These are phyloP conservation scores for Hansenula lynferdii DNA, from an alignment of 1,139 yeast genomes.

Conservation along the genomic window DNA sequence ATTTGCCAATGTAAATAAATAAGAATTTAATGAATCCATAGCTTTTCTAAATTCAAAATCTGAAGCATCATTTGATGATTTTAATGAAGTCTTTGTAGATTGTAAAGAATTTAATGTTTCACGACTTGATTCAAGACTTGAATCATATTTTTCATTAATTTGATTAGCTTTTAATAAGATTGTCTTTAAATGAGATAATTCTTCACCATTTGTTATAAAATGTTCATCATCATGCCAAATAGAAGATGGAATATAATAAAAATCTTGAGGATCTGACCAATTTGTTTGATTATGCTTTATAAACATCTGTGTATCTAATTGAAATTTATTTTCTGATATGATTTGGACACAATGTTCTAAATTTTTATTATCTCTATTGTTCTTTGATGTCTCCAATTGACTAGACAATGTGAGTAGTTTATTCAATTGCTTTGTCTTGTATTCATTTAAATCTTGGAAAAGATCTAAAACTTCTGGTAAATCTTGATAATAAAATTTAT, in stretches of 20 bases:
- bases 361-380: conserved; percentile 47
- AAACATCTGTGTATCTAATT: conserved; percentile 84
- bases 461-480: conserved; percentile 88
- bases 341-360: conserved; percentile 52
- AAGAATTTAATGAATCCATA: conserved; percentile 47
- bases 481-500: conserved; percentile 90
- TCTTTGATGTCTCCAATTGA: conserved; percentile 53
- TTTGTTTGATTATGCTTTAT: conserved; percentile 73
- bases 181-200: conserved; percentile 61
- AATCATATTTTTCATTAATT: conserved; percentile 37
- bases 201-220: conserved; percentile 56
- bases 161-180: conserved; percentile 46
- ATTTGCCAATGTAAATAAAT: conserved; percentile 51
- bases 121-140: conserved; percentile 29
- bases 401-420: conserved; percentile 63
- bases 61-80: conserved; percentile 24
- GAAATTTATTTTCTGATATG: conserved; percentile 67
- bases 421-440: conserved; percentile 69
- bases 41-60: conserved; percentile 42
- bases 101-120: conserved; percentile 29
- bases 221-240: conserved; percentile 97
- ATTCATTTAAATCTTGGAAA: conserved; percentile 79
- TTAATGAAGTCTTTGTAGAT: conserved; percentile 32
- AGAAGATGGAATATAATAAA: conserved; percentile 79
- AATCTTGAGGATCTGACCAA: conserved; percentile 89